Percentiles rank a stretch among this genome's conserved stretches.
These are phyloP conservation scores for Botrytis elliptica DNA, from an alignment of 2,329 filamentous ascomycete genomes.

Conservation along the genomic window DNA sequence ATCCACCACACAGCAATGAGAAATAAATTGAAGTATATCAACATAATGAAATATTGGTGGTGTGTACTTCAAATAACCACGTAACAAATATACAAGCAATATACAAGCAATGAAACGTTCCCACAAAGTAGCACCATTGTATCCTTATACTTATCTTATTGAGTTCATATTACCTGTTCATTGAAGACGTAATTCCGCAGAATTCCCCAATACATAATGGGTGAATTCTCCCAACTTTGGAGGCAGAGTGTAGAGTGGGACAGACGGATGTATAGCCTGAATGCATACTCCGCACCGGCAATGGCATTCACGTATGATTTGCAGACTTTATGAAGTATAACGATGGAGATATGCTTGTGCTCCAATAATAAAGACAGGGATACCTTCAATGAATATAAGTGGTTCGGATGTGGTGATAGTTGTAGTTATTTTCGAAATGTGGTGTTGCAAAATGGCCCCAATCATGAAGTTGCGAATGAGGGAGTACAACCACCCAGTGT, in stretches of 20 bases:
- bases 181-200: not conserved
- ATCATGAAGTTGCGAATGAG: not conserved
- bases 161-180: not conserved
- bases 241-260: not conserved
- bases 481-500: not conserved
- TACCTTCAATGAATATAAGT: not conserved
- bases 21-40: not conserved
- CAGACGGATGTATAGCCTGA: not conserved
- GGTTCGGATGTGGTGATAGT: not conserved
- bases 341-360: not conserved
- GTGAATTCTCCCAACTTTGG: not conserved
- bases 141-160: conserved; percentile 8
- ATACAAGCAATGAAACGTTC: not conserved
- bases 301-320: not conserved
- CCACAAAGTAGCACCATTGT: not conserved
- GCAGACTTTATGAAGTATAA: not conserved
- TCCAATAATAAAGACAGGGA: not conserved
- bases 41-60: not conserved
- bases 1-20: not conserved
- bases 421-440: not conserved
- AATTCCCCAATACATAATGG: not conserved
- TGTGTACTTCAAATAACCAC: not conserved
- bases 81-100: not conserved
- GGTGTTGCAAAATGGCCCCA: not conserved
- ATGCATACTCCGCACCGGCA: conserved; percentile 6